Conservation (phyloP, 2,329 filamentous ascomycete genomes). For the Hypoxylon sp. region DNA sequence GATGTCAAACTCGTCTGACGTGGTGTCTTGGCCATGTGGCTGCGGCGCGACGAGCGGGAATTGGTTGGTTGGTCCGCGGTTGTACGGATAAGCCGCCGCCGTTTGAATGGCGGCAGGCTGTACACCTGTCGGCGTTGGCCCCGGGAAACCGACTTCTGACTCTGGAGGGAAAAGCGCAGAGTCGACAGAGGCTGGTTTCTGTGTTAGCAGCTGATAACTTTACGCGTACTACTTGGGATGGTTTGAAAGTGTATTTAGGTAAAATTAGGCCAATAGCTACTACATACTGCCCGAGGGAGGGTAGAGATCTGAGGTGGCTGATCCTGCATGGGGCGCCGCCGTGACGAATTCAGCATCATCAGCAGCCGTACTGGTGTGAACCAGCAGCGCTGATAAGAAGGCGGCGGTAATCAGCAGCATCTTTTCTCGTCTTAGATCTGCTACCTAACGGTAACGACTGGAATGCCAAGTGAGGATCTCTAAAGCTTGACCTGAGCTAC, state of each 20-base stretch:
- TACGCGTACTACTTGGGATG: not conserved
- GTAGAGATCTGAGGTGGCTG: conserved; percentile 38
- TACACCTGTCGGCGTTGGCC: conserved; percentile 50
- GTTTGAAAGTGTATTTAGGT: not conserved
- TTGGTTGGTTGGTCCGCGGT: conserved; percentile 49
- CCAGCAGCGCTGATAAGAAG: conserved; percentile 38
- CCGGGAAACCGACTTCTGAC: conserved; percentile 51
- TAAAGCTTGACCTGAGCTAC: conserved; percentile 33
- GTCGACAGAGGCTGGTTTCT: conserved; percentile 50
- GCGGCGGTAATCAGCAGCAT: conserved; percentile 38
- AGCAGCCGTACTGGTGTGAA: conserved; percentile 29
- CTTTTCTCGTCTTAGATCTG: conserved; percentile 24
- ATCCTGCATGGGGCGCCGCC: conserved; percentile 38
- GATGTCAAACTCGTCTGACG: conserved; percentile 51
- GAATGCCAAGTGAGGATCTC: conserved; percentile 33
- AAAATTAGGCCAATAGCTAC: conserved; percentile 6
- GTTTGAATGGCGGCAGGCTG: conserved; percentile 53
- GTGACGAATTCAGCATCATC: conserved; percentile 37
- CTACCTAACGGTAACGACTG: conserved; percentile 16
- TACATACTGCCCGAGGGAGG: conserved; percentile 43
- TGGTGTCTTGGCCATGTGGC: conserved; percentile 47
- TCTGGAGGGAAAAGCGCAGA: conserved; percentile 53
- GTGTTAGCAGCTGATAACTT: conserved; percentile 19
- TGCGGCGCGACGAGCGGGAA: conserved; percentile 53
- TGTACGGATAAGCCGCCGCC: conserved; percentile 51